Evolutionary conservation across 257 asterid species (phyloP).

Genomic region (Parsonsia alboflavescens): DNA sequence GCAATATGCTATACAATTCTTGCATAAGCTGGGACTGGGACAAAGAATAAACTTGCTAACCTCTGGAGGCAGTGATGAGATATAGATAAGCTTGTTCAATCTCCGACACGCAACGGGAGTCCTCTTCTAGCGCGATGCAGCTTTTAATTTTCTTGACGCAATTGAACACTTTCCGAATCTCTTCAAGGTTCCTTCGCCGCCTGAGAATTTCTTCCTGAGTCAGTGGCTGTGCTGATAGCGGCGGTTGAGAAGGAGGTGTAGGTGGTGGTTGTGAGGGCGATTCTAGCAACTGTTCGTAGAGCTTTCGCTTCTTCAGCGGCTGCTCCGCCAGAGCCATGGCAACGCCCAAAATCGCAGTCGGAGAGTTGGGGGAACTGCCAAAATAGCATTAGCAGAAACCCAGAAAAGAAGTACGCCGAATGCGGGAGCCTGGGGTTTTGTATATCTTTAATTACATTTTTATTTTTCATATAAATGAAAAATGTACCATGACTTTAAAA

Average conservation of each 20-base stretch:
- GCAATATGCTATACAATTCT: not conserved
- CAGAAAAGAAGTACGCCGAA: not conserved
- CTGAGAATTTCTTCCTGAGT: constrained; percentile 62
- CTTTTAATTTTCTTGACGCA: constrained; percentile 58
- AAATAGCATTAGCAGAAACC: not conserved
- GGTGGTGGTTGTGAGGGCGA: constrained; percentile 44
- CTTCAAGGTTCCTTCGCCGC: constrained; percentile 73
- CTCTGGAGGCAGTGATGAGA: constrained; percentile 76
- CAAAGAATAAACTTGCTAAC: constrained; percentile 29
- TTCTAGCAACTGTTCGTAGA: constrained; percentile 28
- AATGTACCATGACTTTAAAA: too few species aligned
- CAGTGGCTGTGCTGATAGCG: constrained; percentile 51
- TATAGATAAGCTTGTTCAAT: constrained; percentile 69
- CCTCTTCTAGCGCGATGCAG: constrained; percentile 40
- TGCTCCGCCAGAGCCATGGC: constrained; percentile 46
- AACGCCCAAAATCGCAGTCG: not conserved
- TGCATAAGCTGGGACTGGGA: not conserved
- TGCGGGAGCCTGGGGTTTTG: not conserved
- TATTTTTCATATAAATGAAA: not conserved
- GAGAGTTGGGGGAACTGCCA: not conserved
- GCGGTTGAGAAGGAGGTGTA: constrained; percentile 37
- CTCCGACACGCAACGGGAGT: constrained; percentile 37
- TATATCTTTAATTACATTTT: too few species aligned
- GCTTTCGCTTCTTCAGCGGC: constrained; percentile 48
- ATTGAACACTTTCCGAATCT: constrained; percentile 62